Base-by-base conservation (phyloP, 768 basidiomycete species). In the Phallus indusiatus region DNA sequence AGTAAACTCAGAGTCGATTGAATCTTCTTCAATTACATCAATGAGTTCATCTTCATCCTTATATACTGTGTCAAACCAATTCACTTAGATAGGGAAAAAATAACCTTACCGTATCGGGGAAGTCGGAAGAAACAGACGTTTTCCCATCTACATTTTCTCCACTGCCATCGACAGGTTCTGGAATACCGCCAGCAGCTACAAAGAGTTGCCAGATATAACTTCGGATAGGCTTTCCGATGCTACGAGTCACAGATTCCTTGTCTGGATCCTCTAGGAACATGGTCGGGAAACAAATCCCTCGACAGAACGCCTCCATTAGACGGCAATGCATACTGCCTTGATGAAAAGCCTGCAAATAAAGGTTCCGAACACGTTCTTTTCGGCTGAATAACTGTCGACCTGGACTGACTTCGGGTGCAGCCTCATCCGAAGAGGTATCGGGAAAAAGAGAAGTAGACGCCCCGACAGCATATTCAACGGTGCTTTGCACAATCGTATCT, bases 241-340 rank as follows among this genome's bases (percentile, higher is more conserved):
- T 83, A 59, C 81, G 72, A 18, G 80, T 73, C 11, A 86, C 84
- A 0, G 81, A 81, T 67, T 89, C 86, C 33, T 78, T 54, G 68
- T 92, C 89, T 0, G 90, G 90, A 63, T 83, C 79, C 61, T 92
- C 90, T 18, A 92, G 76, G 67, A 88, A 90, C n/a, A 84, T 67
- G 35, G 76, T 73, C 5, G 86, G 82, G 86, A 87, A 91, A 59
- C 75, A 83, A 0, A 86, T 82, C 17, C 78, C 80, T 0, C 85
- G 82, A 58, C 71, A 80, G 55, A 90, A 68, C 5, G 78, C 67
- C 63, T 90, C 85, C 67, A 85, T 68, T 28, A 81, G 70, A 60
- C 79, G 77, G 1, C 85, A 79, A 17, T 80, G 74, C 18, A 91
- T 69, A 0, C 68, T 67, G 3, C 87, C 88, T 1, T 65, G 67